Evolutionary conservation across 306 rosid species (phyloP).

Genomic region (Cucumis sativus): Cucumber_9930_V3 NC_026659.2:6566501-6567000

Average conservation of each 20-base stretch:
- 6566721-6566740: background rate
- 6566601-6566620: background rate
- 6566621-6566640: constrained; percentile 1
- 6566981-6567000: too few species aligned
- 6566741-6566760: background rate
- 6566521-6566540: background rate
- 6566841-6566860: background rate
- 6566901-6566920: too few species aligned
- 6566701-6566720: background rate
- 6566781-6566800: constrained; percentile 12
- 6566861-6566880: background rate
- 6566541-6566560: constrained; percentile 1
- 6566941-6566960: too few species aligned
- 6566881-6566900: background rate
- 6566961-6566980: too few species aligned
- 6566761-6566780: background rate
- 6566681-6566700: background rate
- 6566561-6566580: background rate
- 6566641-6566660: constrained; percentile 26
- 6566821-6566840: constrained; percentile 6
- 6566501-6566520: background rate
- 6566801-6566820: background rate
- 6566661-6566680: constrained; percentile 20
- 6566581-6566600: background rate
- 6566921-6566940: too few species aligned